Evolutionary conservation across 768 basidiomycete genomes (phyloP).

Genomic region (Thelephora aurantiotincta): DNA sequence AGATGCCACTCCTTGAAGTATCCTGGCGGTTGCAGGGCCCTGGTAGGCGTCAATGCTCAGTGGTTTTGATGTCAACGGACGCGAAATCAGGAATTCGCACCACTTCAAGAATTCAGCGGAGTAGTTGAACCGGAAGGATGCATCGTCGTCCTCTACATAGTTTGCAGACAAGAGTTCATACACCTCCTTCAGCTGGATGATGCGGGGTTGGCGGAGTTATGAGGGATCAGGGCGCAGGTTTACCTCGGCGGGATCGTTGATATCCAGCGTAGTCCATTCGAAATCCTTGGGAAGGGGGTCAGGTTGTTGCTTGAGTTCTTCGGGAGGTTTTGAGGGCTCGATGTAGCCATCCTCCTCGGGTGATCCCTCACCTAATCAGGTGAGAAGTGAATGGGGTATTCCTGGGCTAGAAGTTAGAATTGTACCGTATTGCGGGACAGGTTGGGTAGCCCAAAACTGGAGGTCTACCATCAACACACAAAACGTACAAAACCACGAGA

Average conservation of each 20-base stretch:
- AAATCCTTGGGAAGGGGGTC: conserved; percentile 86
- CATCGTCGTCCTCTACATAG: conserved; percentile 95
- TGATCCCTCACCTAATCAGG: conserved; percentile 39
- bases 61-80: too few relatives aligned
- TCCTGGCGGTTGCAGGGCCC: conserved; percentile 91
- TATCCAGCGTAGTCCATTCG: conserved; percentile 77
- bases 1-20: conserved; percentile 93
- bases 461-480: not conserved
- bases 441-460: conserved; percentile 96
- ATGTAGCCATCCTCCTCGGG: conserved; percentile 76
- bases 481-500: not conserved
- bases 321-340: conserved; percentile 61
- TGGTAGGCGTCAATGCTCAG: conserved; percentile 18
- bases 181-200: conserved; percentile 68
- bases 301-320: conserved; percentile 79
- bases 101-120: conserved; percentile 89
- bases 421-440: conserved; percentile 79
- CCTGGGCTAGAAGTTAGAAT: not conserved
- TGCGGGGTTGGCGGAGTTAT: not conserved
- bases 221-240: conserved; percentile 5
- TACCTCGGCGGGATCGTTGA: conserved; percentile 65
- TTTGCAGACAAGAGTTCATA: conserved; percentile 84
- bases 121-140: conserved; percentile 94
- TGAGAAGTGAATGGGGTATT: conserved; percentile 2
- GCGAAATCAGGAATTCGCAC: conserved; percentile 24